Conservation (phyloP, 805 yeast species). For the Hanseniaspora vineae region DNA sequence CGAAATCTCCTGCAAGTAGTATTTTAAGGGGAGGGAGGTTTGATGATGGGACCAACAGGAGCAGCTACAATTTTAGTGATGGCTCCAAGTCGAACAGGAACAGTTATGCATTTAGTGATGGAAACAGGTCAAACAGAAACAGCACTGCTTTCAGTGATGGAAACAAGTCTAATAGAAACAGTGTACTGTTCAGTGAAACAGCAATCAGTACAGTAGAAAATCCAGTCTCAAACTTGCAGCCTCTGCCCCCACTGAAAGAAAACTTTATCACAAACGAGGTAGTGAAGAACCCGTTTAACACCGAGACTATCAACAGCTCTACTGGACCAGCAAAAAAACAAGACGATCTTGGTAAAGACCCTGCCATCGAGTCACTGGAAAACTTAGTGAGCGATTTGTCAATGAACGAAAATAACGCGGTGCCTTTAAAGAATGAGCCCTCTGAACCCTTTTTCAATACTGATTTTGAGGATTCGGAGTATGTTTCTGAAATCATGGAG, state of each 20-base stretch:
- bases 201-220: too few species aligned
- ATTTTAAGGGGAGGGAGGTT: slow-evolving; percentile 24
- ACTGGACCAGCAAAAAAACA: too few species aligned
- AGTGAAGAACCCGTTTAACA: too few species aligned
- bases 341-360: too few species aligned
- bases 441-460: not conserved
- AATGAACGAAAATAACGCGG: not conserved
- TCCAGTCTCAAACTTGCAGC: too few species aligned
- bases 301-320: too few species aligned
- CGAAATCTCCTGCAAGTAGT: slow-evolving; percentile 26
- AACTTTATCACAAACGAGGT: too few species aligned
- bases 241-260: too few species aligned
- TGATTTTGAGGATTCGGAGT: slow-evolving; percentile 20
- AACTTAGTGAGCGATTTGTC: too few species aligned
- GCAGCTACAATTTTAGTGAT: slow-evolving; percentile 3
- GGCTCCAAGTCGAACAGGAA: slow-evolving; percentile 5
- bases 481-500: slow-evolving; percentile 30
- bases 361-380: too few species aligned
- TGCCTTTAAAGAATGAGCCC: not conserved
- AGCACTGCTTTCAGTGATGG: not conserved
- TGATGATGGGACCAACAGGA: slow-evolving; percentile 7
- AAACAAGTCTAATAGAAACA: not conserved
- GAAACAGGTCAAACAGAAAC: slow-evolving; percentile 4
- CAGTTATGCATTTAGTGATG: slow-evolving; percentile 3
- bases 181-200: not conserved